Evolutionary conservation across 225 moss, liverwort and hornwort genomes (phyloP).

Genomic region (Pleurozium schreberi): DNA sequence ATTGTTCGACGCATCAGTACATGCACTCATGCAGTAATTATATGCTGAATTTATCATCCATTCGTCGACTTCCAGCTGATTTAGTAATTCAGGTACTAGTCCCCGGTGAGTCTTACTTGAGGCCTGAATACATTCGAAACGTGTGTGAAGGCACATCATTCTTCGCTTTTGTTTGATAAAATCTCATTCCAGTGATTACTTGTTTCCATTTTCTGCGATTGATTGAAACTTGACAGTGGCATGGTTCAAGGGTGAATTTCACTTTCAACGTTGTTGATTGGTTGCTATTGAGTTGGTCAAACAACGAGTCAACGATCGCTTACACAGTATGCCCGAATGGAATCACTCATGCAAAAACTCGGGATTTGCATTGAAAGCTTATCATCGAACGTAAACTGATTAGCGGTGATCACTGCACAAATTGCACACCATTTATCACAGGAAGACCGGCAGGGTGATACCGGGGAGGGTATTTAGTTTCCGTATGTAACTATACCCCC

Average conservation of each 20-base stretch:
- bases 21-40: no score
- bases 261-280: neutral
- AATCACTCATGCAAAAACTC: neutral
- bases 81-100: no score
- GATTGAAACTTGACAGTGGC: neutral
- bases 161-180: neutral
- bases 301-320: no score
- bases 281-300: neutral
- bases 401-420: neutral
- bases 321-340: neutral
- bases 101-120: neutral
- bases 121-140: neutral
- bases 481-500: no score
- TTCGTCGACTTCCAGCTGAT: neutral
- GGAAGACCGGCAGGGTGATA: no score
- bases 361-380: neutral
- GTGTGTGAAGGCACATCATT: no score
- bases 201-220: neutral
- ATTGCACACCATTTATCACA: neutral
- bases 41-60: neutral
- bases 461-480: no score
- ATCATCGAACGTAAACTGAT: no score
- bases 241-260: neutral
- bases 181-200: neutral
- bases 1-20: no score